phyloP scores from a whole-genome alignment of 805 yeast species.

The Pichia nanzhaoensis region DNA sequence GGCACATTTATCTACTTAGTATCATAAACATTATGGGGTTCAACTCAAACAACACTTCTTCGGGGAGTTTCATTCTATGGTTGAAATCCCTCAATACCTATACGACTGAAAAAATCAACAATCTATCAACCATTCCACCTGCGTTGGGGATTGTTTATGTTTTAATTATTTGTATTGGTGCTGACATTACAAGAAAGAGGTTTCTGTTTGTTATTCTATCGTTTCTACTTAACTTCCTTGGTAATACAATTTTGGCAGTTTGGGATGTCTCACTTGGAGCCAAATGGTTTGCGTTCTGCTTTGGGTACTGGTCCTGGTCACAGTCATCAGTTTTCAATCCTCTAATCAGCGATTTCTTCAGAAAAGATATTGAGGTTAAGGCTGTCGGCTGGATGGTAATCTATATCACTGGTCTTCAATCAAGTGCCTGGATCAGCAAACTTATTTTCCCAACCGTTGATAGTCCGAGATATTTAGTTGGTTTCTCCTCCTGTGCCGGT shows the following conservation, averaged over 20 bases:
- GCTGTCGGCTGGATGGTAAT: slow-evolving; percentile 51
- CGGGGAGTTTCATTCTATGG: slow-evolving; percentile 60
- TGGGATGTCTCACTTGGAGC: slow-evolving; percentile 55
- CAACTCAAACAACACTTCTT: slow-evolving; percentile 52
- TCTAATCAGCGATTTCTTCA: slow-evolving; percentile 49
- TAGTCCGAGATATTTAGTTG: slow-evolving; percentile 49
- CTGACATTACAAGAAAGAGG: slow-evolving; percentile 47
- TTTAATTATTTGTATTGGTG: slow-evolving; percentile 40
- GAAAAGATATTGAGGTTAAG: slow-evolving; percentile 49
- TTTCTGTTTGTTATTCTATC: slow-evolving; percentile 50
- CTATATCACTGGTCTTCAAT: slow-evolving; percentile 41
- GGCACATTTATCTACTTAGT: slow-evolving; percentile 55
- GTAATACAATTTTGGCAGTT: slow-evolving; percentile 48
- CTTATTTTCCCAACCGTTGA: slow-evolving; percentile 44
- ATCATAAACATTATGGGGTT: slow-evolving; percentile 53
- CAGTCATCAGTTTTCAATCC: slow-evolving; percentile 57
- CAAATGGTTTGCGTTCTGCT: slow-evolving; percentile 59
- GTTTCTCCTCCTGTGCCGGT: slow-evolving; percentile 42
- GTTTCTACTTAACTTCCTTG: slow-evolving; percentile 46
- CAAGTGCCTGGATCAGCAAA: slow-evolving; percentile 31
- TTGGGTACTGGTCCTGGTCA: slow-evolving; percentile 56
- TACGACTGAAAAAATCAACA: slow-evolving; percentile 39
- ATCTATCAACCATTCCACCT: slow-evolving; percentile 50
- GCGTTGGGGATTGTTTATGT: slow-evolving; percentile 50
- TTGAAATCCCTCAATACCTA: slow-evolving; percentile 42